Conservation (phyloP, 768 basidiomycete species). For the Tylopilus felleus region DNA sequence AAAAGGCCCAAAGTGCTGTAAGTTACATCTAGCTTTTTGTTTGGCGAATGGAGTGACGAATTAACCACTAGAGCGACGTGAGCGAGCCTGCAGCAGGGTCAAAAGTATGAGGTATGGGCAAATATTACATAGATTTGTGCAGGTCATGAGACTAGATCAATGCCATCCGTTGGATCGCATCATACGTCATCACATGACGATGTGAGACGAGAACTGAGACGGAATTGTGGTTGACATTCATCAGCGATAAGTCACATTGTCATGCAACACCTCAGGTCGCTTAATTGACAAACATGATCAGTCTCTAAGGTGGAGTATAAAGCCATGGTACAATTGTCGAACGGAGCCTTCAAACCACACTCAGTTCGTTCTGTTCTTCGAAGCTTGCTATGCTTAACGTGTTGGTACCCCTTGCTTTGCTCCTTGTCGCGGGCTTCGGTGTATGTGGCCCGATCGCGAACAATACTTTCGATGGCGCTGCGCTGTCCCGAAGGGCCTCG, state of each 20-base stretch:
- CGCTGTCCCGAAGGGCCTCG: conserved; percentile 12
- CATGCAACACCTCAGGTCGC: neutral
- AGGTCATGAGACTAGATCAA: neutral
- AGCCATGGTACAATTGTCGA: neutral
- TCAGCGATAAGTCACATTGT: neutral
- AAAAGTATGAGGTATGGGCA: conserved; percentile 1
- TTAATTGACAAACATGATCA: neutral
- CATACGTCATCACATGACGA: neutral
- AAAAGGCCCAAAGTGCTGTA: conserved; percentile 11
- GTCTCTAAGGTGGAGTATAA: conserved; percentile 15
- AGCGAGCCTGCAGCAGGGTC: conserved; percentile 4
- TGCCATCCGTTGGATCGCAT: neutral
- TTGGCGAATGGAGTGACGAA: conserved; percentile 3
- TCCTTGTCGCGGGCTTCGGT: conserved; percentile 7
- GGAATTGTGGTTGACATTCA: neutral
- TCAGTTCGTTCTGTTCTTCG: neutral
- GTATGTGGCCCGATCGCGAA: conserved; percentile 14
- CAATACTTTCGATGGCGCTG: neutral
- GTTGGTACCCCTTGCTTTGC: conserved; percentile 9
- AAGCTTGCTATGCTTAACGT: conserved; percentile 15
- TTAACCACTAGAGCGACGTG: neutral
- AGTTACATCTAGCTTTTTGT: conserved; percentile 6
- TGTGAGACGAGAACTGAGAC: neutral
- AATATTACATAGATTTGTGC: conserved; percentile 5
- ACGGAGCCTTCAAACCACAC: neutral